Evolutionary conservation across 345 rosid genomes (phyloP).

Genomic region (Eucalyptus sideroxylon): DNA sequence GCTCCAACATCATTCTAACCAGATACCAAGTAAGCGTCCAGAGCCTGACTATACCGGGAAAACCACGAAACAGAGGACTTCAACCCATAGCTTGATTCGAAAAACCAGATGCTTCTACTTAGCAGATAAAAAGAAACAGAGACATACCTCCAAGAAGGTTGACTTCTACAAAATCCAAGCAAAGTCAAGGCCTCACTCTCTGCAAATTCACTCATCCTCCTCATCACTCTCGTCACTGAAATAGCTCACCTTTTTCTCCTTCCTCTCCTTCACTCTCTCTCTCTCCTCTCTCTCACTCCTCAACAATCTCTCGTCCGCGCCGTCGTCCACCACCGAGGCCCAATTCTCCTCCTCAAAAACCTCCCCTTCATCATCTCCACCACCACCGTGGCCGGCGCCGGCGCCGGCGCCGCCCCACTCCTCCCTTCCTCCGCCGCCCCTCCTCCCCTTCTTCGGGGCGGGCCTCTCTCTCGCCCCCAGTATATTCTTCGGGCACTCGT

Average conservation of each 20-base stretch:
- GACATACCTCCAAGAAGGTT: background rate
- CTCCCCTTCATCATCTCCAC: slow-evolving; percentile 12
- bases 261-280: slow-evolving; percentile 35
- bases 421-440: slow-evolving; percentile 15
- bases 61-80: background rate
- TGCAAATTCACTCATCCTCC: slow-evolving; percentile 6
- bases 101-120: background rate
- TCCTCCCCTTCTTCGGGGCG: slow-evolving; percentile 32
- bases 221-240: slow-evolving; percentile 98
- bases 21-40: background rate
- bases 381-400: background rate
- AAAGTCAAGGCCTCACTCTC: background rate
- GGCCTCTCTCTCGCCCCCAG: slow-evolving; percentile 89
- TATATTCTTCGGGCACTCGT: slow-evolving; percentile 90
- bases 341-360: slow-evolving; percentile 83
- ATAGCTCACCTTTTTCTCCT: slow-evolving; percentile 54
- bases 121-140: background rate
- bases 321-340: slow-evolving; percentile 85
- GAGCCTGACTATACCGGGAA: background rate
- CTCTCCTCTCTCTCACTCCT: slow-evolving; percentile 5
- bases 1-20: background rate
- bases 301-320: slow-evolving; percentile 69
- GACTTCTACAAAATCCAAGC: background rate
- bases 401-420: slow-evolving; percentile 4
- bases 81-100: background rate